Evolutionary conservation across 305 asterid species (phyloP).

Genomic region (Rubia peregrina): DNA sequence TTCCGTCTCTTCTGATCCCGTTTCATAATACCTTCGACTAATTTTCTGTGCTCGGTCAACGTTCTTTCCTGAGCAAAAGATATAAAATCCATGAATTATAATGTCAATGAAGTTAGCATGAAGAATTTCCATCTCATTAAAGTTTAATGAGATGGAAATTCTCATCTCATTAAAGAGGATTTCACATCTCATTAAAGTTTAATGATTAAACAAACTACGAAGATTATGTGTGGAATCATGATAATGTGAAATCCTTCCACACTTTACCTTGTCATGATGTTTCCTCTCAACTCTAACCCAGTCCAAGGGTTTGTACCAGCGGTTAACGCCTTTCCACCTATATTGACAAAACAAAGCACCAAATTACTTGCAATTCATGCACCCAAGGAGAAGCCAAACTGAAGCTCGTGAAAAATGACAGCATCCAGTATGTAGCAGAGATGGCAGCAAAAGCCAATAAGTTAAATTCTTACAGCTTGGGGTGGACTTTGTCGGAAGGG

Average conservation of each 20-base stretch:
- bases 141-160: too few species aligned
- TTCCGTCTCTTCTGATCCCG: conserved; percentile 58
- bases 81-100: neutral
- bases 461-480: conserved; percentile 52
- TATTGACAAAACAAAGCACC: neutral
- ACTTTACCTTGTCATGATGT: conserved; percentile 70
- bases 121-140: neutral
- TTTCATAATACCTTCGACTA: conserved; percentile 49
- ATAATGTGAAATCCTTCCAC: neutral
- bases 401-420: too few species aligned
- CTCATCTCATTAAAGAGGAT: too few species aligned
- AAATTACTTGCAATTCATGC: neutral
- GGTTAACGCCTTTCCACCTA: conserved; percentile 76
- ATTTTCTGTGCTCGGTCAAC: conserved; percentile 56
- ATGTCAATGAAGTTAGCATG: neutral
- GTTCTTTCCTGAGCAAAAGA: conserved; percentile 50
- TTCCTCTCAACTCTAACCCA: conserved; percentile 70
- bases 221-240: neutral
- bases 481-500: conserved; percentile 70
- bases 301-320: conserved; percentile 47
- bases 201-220: too few species aligned
- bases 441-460: neutral
- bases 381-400: neutral
- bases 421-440: neutral
- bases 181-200: too few species aligned